Percentiles rank a stretch among this genome's conserved stretches.
These are phyloP conservation scores for Magnolia kwangsiensis DNA, from an alignment of 164 flowering plant species.

Conservation along the genomic window DNA sequence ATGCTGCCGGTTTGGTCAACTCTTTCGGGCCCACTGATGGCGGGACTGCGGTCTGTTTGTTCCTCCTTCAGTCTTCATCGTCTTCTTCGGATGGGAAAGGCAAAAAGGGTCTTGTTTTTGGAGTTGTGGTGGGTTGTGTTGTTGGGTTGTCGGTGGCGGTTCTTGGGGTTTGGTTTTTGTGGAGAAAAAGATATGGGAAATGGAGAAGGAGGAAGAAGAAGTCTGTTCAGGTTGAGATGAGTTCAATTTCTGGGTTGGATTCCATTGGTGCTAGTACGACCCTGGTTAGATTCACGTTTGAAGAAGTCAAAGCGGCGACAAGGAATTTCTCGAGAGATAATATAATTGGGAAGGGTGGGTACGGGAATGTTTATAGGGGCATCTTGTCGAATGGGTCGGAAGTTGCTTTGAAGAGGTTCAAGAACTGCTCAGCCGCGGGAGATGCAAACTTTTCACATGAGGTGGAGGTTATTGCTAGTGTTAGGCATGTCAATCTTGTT, in stretches of 20 bases:
- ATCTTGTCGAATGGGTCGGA: constrained; percentile 63
- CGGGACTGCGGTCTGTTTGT: constrained; percentile 41
- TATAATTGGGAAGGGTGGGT: constrained; percentile 82
- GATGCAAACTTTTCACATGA: constrained; percentile 60
- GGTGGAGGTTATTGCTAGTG: constrained; percentile 54
- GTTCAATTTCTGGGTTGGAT: constrained; percentile 34
- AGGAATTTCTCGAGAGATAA: constrained; percentile 57
- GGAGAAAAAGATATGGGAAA: constrained; percentile 12
- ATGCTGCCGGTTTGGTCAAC: constrained; percentile 37
- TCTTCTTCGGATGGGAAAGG: constrained; percentile 1
- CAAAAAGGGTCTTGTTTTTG: constrained; percentile 27
- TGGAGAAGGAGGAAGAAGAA: constrained; percentile 14
- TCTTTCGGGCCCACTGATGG: constrained; percentile 38
- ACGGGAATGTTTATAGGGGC: constrained; percentile 88
- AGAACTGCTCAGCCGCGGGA: constrained; percentile 77
- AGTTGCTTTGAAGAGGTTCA: constrained; percentile 84
- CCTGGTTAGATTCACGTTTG: constrained; percentile 49
- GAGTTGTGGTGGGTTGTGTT: constrained; percentile 24
- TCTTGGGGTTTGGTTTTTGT: constrained; percentile 32
- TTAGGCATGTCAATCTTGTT: constrained; percentile 48
- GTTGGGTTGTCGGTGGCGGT: constrained; percentile 21
- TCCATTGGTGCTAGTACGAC: constrained; percentile 52
- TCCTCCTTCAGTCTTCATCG: neutral
- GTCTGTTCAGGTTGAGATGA: constrained; percentile 13
- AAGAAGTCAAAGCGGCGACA: constrained; percentile 69